Conservation (phyloP, 805 yeast species). For the Metschnikowia sp. region DNA sequence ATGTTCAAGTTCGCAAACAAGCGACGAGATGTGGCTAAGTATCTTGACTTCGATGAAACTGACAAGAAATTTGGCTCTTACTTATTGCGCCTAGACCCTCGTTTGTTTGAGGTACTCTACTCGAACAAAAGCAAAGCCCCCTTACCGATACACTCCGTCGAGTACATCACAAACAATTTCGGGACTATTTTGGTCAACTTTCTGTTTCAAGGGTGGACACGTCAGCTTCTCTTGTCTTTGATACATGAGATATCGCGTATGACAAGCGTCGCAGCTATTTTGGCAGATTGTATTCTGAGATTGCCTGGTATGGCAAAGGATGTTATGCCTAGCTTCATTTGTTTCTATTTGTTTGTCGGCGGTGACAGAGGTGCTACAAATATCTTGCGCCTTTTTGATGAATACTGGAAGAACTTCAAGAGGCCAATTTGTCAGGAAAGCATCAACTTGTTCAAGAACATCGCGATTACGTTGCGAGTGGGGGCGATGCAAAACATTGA, state of each 20-base stretch:
- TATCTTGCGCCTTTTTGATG: not conserved
- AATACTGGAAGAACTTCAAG: conserved; percentile 2
- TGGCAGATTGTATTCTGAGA: conserved; percentile 26
- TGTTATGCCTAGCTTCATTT: conserved; percentile 25
- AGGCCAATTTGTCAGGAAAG: conserved; percentile 3
- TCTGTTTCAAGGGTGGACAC: conserved; percentile 3
- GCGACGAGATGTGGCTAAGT: conserved; percentile 17
- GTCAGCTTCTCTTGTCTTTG: conserved; percentile 3
- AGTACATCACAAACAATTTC: conserved; percentile 4
- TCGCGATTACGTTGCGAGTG: conserved; percentile 34
- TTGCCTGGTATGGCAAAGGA: conserved; percentile 22
- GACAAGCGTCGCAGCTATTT: not conserved
- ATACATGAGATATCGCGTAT: not conserved
- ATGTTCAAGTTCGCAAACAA: conserved; percentile 24
- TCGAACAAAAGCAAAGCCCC: conserved; percentile 19
- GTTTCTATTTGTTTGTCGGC: conserved; percentile 20
- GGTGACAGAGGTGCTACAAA: conserved; percentile 8
- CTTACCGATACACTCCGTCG: not conserved
- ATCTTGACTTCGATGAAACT: conserved; percentile 21
- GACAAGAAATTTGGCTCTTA: conserved; percentile 15
- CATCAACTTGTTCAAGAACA: conserved; percentile 19
- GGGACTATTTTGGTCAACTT: conserved; percentile 10
- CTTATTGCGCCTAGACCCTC: conserved; percentile 33
- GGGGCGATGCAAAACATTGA: conserved; percentile 32
- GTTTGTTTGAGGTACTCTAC: conserved; percentile 3